Conservation (phyloP, 208 protist species). For the Kentomonas sorsogonicus region DNA sequence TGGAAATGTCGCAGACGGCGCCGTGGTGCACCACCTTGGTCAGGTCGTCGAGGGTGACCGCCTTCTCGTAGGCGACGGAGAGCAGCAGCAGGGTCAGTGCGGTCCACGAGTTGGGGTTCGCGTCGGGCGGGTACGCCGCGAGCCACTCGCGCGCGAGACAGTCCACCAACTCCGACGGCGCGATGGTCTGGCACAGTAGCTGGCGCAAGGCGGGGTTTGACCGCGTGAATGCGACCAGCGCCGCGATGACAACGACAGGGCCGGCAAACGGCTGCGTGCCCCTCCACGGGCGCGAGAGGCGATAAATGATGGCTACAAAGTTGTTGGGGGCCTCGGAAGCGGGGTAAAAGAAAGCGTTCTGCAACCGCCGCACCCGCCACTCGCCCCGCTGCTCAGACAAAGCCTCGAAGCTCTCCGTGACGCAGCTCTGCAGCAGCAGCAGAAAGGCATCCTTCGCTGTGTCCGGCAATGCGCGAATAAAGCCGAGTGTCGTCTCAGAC, state of each 20-base stretch:
- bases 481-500: too few relatives aligned
- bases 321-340: conserved; percentile 12
- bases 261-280: background rate
- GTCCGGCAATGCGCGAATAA: too few relatives aligned
- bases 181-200: conserved; percentile 22
- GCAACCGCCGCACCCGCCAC: conserved; percentile 21
- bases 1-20: background rate
- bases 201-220: conserved; percentile 19
- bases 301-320: conserved; percentile 40
- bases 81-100: conserved; percentile 24
- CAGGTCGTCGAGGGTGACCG: conserved; percentile 15
- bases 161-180: conserved; percentile 37
- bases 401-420: too few relatives aligned
- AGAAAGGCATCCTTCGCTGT: background rate
- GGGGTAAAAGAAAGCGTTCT: conserved; percentile 28
- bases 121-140: conserved; percentile 12
- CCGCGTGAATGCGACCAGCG: conserved; percentile 18
- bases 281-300: conserved; percentile 30
- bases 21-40: background rate
- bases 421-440: background rate
- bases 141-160: conserved; percentile 44
- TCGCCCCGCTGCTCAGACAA: background rate
- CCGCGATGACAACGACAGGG: conserved; percentile 1
- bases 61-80: conserved; percentile 27
- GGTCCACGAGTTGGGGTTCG: too few relatives aligned